Base-by-base conservation (phyloP, 306 rosid genomes). In the Inga leiocalycina region DNA sequence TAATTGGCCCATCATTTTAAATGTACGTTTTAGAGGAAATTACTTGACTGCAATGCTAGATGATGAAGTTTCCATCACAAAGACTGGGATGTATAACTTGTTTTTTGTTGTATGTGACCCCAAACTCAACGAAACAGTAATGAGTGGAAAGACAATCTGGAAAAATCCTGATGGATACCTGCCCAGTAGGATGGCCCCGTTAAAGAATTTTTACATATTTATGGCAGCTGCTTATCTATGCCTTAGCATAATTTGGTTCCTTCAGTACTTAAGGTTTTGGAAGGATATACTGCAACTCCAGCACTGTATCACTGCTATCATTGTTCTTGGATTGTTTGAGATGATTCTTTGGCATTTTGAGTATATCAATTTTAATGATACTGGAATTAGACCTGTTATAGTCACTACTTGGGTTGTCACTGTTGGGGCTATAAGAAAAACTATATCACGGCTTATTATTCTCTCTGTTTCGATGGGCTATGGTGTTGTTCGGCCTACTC, bases 291-390 rank as follows among this genome's bases (percentile, higher is more conserved):
- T 96, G 75, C 98, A 87, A 84, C 97, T 96, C 86, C 99, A 96
- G 90, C 99, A 96, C 82, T 96, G 97, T 79, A 91, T 93, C 78
- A 85, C 98, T 19, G 86, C 91, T 52, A 91, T 96, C 16, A 91
- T 96, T 86, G 91, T 78, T 66, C 97, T 93, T 79, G 99, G 99
- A 81, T 87, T 96, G 81, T 92, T 93, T 84, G 98, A 96, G 95
- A 96, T 96, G 99, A 81, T 96, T 85, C 99, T 96, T 72, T 96
- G 99, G 99, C 93, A 96, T 82, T 82, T 88, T 51, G 99, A 96
- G 80, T 91, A 92, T 66, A 91, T 91, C 54, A 91, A 96, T 86
- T 96, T 96, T 81, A 90, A 93, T 69, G 85, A 80, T 78, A 92
- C 96, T 0, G 99, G 99, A 85, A 87, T 76, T 70, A 90, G 99